Percentiles rank a stretch among this genome's conserved stretches.
These are phyloP conservation scores for Mycena polygramma DNA, from an alignment of 768 basidiomycete genomes.

Conservation along the genomic window DNA sequence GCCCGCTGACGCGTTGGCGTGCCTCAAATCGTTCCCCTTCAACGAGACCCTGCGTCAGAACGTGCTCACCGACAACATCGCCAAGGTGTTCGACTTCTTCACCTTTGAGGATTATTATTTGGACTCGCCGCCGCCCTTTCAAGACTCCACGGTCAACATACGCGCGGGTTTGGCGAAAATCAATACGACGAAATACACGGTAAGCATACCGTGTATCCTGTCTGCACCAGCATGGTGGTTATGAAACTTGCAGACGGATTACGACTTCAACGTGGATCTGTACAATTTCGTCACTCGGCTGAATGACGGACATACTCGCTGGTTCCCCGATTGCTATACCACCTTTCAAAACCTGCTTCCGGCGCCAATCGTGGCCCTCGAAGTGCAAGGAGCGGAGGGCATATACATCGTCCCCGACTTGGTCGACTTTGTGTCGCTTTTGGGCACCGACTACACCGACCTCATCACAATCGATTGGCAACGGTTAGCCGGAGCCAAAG, in stretches of 20 bases:
- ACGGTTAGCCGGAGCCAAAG: slow-evolving; percentile 70
- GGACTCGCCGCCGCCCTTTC: slow-evolving; percentile 64
- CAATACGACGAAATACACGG: slow-evolving; percentile 61
- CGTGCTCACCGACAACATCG: slow-evolving; percentile 58
- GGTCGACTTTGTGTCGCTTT: slow-evolving; percentile 61
- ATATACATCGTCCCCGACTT: slow-evolving; percentile 70
- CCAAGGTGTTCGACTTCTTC: slow-evolving; percentile 65
- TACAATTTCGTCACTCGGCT: slow-evolving; percentile 67
- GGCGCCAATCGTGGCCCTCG: slow-evolving; percentile 66
- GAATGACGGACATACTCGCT: slow-evolving; percentile 78
- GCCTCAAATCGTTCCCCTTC: slow-evolving; percentile 69
- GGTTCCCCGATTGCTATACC: slow-evolving; percentile 70
- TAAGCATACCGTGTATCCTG: slow-evolving; percentile 39
- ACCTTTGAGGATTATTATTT: slow-evolving; percentile 68
- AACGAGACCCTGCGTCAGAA: slow-evolving; percentile 69
- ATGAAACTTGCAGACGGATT: slow-evolving; percentile 63
- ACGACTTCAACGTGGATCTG: slow-evolving; percentile 72
- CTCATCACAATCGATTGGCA: slow-evolving; percentile 68
- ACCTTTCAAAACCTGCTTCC: slow-evolving; percentile 68
- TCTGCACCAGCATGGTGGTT: background rate
- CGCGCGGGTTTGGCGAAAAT: slow-evolving; percentile 62
- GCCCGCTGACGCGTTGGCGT: slow-evolving; percentile 69
- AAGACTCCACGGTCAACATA: slow-evolving; percentile 69
- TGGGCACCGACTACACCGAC: slow-evolving; percentile 62
- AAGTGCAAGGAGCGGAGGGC: slow-evolving; percentile 59